Percentiles rank a stretch among this genome's conserved stretches.
These are phyloP conservation scores for Lactuca sativa DNA, from an alignment of 129 eudicot species.

Conservation along the genomic window DNA sequence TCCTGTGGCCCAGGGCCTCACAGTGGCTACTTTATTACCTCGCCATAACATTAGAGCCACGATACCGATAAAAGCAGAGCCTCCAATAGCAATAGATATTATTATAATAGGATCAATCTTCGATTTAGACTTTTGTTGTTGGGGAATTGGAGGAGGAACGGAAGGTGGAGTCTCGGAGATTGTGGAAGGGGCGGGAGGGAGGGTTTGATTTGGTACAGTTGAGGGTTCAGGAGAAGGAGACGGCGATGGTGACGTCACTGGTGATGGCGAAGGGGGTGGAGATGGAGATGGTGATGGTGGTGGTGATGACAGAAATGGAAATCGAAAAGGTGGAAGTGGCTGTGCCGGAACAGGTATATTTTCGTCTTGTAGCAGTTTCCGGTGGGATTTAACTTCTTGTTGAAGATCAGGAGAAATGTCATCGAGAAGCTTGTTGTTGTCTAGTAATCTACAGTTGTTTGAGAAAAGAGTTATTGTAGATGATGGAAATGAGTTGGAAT, in stretches of 20 bases:
- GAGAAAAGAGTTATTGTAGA: slow-evolving; percentile 3
- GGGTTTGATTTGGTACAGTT: slow-evolving; percentile 12
- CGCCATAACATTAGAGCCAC: slow-evolving; percentile 37
- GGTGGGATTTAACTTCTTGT: slow-evolving; percentile 30
- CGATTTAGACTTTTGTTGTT: neutral
- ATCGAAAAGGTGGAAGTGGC: neutral
- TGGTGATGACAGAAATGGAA: neutral
- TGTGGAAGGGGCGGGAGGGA: slow-evolving; percentile 16
- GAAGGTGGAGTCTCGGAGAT: slow-evolving; percentile 29
- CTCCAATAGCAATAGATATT: slow-evolving; percentile 44
- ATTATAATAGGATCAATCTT: slow-evolving; percentile 10
- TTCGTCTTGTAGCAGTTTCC: slow-evolving; percentile 35
- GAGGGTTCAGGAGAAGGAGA: slow-evolving; percentile 39
- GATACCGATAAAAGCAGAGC: slow-evolving; percentile 41
- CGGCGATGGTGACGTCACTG: slow-evolving; percentile 32
- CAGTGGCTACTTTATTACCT: slow-evolving; percentile 54
- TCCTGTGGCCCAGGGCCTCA: slow-evolving; percentile 87
- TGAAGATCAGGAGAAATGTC: slow-evolving; percentile 36
- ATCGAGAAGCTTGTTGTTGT: slow-evolving; percentile 53
- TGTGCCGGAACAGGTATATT: neutral
- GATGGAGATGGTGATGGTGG: slow-evolving; percentile 28
- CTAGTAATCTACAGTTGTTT: slow-evolving; percentile 52
- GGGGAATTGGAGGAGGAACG: neutral
- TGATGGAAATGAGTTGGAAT: slow-evolving; percentile 6
- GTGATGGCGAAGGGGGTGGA: slow-evolving; percentile 31